Evolutionary conservation across 805 yeast genomes (phyloP), one percentile per base, ranked within the genome.

Genomic region (Diddensiella transvaalensis): DNA sequence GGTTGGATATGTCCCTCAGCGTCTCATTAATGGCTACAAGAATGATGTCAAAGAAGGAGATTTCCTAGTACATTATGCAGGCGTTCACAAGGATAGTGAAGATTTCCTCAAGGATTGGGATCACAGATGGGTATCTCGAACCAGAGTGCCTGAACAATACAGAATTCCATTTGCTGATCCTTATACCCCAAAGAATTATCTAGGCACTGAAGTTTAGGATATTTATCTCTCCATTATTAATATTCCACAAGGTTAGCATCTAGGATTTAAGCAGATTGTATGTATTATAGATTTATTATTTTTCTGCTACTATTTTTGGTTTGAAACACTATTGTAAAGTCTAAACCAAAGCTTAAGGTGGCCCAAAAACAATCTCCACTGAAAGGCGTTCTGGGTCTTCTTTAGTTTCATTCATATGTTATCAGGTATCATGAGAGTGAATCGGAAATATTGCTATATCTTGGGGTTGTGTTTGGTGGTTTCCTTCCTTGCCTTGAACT

Each of bases 11-110:
- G 60, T 63, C 6, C 61, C 68, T 2, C 67, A 61, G 47, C 49
- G 64, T 3, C 44, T 58, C 13, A 41, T 65, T 45, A 65, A 65
- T 45, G 47, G 67, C 4, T 65, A 61, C 48, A 42, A 48, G 30
- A 18, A 33, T 8, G 40, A 43, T 17, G 23, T 23, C 29, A 23
- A 54, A 42, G 13, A 43, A 46, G 67, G 66, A 6, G 68, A 65
- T 38, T 48, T 64, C 30, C 54, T 58, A 3, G 47, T 61, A 11
- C 68, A 65, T 41, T 54, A 61, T 40, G 67, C 68, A 10, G 68
- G 68, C 32, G 19, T 30, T 21, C 38, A 46, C 19, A 44, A 41
- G 38, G n/a, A 22, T 18, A 11, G 11, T 4, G 19, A 22, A n/a
- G 17, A 8, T 13, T 40, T 19, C 43, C 15, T 22, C 4, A 8